Base-by-base conservation (phyloP, 805 yeast genomes). In the Metschnikowia baotianmanensis region DNA sequence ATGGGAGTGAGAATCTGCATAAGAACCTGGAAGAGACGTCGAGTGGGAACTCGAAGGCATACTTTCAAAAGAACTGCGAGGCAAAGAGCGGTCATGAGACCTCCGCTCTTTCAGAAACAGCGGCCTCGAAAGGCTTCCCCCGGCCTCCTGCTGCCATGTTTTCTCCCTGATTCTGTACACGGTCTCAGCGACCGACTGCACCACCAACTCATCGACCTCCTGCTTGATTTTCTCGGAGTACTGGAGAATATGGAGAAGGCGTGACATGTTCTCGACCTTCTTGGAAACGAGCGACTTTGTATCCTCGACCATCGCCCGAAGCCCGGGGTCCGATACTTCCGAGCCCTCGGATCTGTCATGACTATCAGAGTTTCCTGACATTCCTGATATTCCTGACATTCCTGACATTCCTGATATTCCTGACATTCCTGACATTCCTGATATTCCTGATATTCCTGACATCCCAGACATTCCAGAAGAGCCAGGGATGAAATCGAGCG, bases 211-310 rank as follows among this genome's bases (percentile, higher is more conserved):
- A 55, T 88, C 93, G 3, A 88, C 85, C 59, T 90, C 96, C 38
- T 74, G 77, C 38, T 86, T 84, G 36, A 89, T 80, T 52, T 80
- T 82, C 48, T 83, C 83, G 16, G 86, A 80, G 58, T 83, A 88
- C 40, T 83, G 78, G 45, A 86, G 68, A 2, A 87, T 77, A 46
- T 89, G 84, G 11, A 86, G 82, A 40, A 86, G 69, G 53, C 96
- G 69, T 13, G 78, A 67, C 15, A 88, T 72, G 0, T 86, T 73
- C 38, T 83, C 87, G 2, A 86, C 72, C 59, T 90, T 90, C 13
- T 75, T 77, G 36, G 70, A 70, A 1, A 82, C 80, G 18, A 83
- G 53, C 0, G 56, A 57, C 45, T 80, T 77, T 0, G 96, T 85
- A 53, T 89, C 96, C 13, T 71, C 77, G 1, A 83, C 74, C 18